Evolutionary conservation across 768 basidiomycete genomes (phyloP).

Genomic region (Boletus insuetus): DNA sequence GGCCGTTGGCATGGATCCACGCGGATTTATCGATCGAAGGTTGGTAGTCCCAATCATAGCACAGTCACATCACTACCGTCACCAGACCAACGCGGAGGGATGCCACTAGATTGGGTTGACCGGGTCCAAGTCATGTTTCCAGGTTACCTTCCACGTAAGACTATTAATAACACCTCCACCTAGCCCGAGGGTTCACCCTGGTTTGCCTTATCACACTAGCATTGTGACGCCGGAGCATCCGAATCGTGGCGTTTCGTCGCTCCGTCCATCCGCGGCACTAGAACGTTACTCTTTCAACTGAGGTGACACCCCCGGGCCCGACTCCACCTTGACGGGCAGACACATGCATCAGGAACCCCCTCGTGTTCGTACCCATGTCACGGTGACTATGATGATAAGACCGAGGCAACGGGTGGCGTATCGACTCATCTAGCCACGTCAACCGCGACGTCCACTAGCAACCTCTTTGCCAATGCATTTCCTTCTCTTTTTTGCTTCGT

Average conservation of each 20-base stretch:
- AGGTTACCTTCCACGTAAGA: background rate
- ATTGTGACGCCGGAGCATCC: background rate
- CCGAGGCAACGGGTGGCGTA: background rate
- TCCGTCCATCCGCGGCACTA: constrained; percentile 6
- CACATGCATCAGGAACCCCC: constrained; percentile 1
- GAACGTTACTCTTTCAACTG: background rate
- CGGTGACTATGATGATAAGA: background rate
- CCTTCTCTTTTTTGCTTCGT: background rate
- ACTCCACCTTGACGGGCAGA: background rate
- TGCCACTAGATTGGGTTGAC: background rate
- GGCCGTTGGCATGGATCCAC: background rate
- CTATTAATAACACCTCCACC: background rate
- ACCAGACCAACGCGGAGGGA: background rate
- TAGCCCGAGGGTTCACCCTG: background rate
- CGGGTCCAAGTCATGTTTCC: background rate
- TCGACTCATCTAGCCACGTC: background rate
- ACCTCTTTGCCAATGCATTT: background rate
- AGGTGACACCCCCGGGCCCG: background rate
- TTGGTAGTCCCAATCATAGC: background rate
- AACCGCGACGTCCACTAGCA: background rate
- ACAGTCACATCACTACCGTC: background rate
- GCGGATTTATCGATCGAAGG: constrained; percentile 1
- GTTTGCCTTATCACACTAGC: background rate
- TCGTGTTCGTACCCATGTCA: constrained; percentile 8
- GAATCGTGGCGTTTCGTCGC: constrained; percentile 7